These are phyloP conservation scores for Blastobotrys parvus DNA, from an alignment of 805 yeast species.

Conservation along the genomic window DNA sequence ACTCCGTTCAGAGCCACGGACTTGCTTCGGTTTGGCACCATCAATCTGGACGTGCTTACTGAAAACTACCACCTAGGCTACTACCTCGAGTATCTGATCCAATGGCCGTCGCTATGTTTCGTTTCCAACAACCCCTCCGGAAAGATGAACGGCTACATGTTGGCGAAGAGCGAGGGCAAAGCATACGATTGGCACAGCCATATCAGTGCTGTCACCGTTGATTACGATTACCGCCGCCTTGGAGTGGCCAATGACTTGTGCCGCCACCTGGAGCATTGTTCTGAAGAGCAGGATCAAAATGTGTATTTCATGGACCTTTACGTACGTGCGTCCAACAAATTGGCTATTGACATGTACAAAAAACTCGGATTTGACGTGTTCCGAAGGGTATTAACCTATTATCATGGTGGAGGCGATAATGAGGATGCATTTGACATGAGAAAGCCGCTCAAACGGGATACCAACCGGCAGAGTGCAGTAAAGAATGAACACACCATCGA, in stretches of 20 bases:
- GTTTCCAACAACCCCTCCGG: slow-evolving; percentile 40
- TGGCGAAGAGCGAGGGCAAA: slow-evolving; percentile 93
- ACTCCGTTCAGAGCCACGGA: slow-evolving; percentile 86
- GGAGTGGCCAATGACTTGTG: slow-evolving; percentile 82
- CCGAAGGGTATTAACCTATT: slow-evolving; percentile 84
- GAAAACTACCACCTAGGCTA: slow-evolving; percentile 84
- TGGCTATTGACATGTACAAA: slow-evolving; percentile 79
- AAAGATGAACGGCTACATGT: slow-evolving; percentile 47
- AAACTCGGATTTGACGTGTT: slow-evolving; percentile 78
- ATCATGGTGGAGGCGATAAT: slow-evolving; percentile 43
- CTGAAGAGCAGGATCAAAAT: slow-evolving; percentile 70
- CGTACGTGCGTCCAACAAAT: slow-evolving; percentile 74
- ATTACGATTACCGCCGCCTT: slow-evolving; percentile 70
- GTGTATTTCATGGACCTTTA: slow-evolving; percentile 85
- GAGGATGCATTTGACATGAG: slow-evolving; percentile 76
- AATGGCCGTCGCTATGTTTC: slow-evolving; percentile 88
- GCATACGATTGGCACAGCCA: slow-evolving; percentile 91
- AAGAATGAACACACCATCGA: slow-evolving; percentile 23
- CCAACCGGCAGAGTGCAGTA: slow-evolving; percentile 19
- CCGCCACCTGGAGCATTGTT: slow-evolving; percentile 58
- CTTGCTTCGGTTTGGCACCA: slow-evolving; percentile 58
- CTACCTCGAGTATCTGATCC: slow-evolving; percentile 70
- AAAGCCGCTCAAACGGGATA: slow-evolving; percentile 31
- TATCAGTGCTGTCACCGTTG: slow-evolving; percentile 90
- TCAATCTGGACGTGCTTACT: slow-evolving; percentile 82